Base-by-base conservation (phyloP, 306 rosid species). In the Sesbania bispinosa region DNA sequence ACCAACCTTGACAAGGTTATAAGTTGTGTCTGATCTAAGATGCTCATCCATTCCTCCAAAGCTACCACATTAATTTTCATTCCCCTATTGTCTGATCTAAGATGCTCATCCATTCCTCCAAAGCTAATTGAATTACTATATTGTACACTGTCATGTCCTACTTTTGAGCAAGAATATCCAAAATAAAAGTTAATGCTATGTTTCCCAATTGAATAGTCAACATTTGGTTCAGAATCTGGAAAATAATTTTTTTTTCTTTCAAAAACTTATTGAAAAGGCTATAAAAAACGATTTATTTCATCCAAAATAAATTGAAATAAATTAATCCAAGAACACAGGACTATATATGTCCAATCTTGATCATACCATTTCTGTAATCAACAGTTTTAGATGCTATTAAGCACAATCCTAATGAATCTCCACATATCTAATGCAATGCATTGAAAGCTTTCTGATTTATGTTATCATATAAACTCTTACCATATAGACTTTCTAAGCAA, bases 1-100 rank as follows among this genome's bases (percentile, higher is more conserved):
- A 9, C 89, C 96, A 59, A 86, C 89, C 11, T 27, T 72, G 20
- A 88, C 80, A 47, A 88, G 90, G 67, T 85, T 90, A 70, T 84
- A 86, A 38, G 80, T 77, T 7, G 96, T 88, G 58, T 81, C 85
- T 74, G 87, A 81, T 86, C 96, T 85, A 16, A 88, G 83, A 82
- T 53, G 35, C 74, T 47, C 82, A 84, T 84, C 89, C 91, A 90
- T 5, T 79, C 85, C 77, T 90, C 96, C 14, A 88, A 52, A 18
- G 77, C 32, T n/a, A 85, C 80, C 83, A 54, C 60, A 42, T 88
- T 90, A 76, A 79, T 26, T 43, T 83, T 77, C 75, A 77, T 82
- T 8, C 92, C 93, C 76, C 93, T 86, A 20, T 16, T 55, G 10
- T 46, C 53, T n/a, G n/a, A n/a, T n/a, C n/a, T n/a, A n/a, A n/a